phyloP scores from a whole-genome alignment of 345 rosid species.

The Salix arbutifolia region DNA sequence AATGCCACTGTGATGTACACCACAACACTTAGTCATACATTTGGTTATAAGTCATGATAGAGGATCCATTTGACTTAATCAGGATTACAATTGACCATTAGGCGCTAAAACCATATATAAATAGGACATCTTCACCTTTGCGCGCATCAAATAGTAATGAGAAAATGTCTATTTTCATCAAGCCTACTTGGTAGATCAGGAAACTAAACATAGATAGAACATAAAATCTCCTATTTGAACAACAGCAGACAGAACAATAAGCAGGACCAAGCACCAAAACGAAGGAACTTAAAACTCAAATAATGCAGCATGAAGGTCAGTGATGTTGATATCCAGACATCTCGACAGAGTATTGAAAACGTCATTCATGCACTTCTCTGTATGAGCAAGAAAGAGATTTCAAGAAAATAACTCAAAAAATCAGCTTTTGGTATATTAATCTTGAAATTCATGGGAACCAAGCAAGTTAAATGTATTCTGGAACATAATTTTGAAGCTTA shows the following conservation, averaged over 20 bases:
- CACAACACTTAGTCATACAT: neutral
- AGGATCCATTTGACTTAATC: neutral
- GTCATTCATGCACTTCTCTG: neutral
- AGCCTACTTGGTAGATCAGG: neutral
- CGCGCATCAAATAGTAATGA: neutral
- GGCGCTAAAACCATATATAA: neutral
- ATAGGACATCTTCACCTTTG: neutral
- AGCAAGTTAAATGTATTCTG: neutral
- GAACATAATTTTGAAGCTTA: neutral
- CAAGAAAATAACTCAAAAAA: neutral
- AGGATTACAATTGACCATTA: neutral
- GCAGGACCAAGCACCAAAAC: neutral
- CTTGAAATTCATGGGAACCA: neutral
- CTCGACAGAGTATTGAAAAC: neutral
- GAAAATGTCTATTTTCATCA: neutral
- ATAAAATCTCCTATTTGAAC: neutral
- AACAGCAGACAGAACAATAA: neutral
- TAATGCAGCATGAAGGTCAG: neutral
- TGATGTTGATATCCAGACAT: neutral
- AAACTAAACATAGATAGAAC: neutral
- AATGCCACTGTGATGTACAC: slow-evolving; percentile 65
- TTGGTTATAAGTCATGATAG: neutral
- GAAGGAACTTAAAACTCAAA: neutral
- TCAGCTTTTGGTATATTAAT: neutral
- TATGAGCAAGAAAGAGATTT: neutral